Percentiles rank a stretch among this genome's conserved stretches.
Evolutionary conservation across 495 filamentous ascomycete genomes (phyloP).

Genomic region (Pyrenula massariospora): DNA sequence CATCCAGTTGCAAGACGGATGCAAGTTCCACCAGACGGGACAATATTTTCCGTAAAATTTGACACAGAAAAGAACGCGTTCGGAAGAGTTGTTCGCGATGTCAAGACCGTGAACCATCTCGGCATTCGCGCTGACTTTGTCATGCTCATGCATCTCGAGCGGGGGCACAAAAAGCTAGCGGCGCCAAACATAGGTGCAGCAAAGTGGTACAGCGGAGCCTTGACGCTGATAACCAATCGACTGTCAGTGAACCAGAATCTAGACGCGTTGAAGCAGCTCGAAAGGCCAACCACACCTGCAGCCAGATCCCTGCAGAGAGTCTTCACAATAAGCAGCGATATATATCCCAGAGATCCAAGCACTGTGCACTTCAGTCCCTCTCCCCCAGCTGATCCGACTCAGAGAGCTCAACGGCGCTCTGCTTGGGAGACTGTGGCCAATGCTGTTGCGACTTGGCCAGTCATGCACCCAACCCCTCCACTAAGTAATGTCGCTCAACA

Average conservation of each 20-base stretch:
- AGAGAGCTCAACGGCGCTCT: background rate
- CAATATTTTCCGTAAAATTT: background rate
- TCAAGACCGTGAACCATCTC: background rate
- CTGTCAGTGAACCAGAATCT: background rate
- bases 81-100: background rate
- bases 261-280: background rate
- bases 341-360: background rate
- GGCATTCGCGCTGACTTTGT: background rate
- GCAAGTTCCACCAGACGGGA: background rate
- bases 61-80: background rate
- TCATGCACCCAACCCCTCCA: background rate
- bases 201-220: background rate
- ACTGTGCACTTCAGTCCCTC: background rate
- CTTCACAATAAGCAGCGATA: background rate
- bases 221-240: background rate
- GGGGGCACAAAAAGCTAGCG: background rate
- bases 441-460: background rate
- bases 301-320: background rate
- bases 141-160: background rate
- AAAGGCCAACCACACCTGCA: background rate
- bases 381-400: background rate
- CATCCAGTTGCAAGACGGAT: background rate
- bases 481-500: background rate
- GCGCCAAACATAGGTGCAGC: background rate
- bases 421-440: background rate